Evolutionary conservation across 2,329 filamentous ascomycete species (phyloP).

Genomic region (Ophiostoma pallidulum): DNA sequence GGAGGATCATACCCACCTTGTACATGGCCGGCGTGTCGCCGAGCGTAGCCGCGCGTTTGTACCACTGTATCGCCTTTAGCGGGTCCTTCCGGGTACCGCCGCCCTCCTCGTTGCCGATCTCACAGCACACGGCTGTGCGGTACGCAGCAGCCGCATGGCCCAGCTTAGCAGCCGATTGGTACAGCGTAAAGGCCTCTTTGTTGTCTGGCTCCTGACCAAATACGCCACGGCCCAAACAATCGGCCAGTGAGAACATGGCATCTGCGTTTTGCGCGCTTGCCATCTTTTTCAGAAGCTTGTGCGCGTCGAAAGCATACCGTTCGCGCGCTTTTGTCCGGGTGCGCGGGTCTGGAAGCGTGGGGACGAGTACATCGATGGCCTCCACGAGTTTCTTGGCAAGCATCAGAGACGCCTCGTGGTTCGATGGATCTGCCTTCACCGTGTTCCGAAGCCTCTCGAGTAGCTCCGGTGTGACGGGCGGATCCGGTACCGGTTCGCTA

Average conservation of each 20-base stretch:
- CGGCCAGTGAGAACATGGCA: constrained; percentile 89
- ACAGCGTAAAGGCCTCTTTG: constrained; percentile 87
- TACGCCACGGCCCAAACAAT: constrained; percentile 73
- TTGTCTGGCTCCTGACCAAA: constrained; percentile 73
- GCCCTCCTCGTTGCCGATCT: constrained; percentile 88
- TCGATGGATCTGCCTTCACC: constrained; percentile 61
- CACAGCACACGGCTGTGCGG: constrained; percentile 91
- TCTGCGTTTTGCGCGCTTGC: constrained; percentile 63
- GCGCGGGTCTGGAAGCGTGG: constrained; percentile 56
- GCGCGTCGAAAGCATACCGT: constrained; percentile 72
- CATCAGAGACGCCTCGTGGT: constrained; percentile 60
- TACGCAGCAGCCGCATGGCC: constrained; percentile 84
- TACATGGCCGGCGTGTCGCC: constrained; percentile 95
- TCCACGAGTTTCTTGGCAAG: constrained; percentile 80
- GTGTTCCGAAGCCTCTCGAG: constrained; percentile 63
- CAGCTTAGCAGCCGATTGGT: constrained; percentile 85
- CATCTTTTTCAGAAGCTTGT: constrained; percentile 88
- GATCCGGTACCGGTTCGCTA: constrained; percentile 12
- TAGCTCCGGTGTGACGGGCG: constrained; percentile 67
- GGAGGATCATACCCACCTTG: constrained; percentile 91
- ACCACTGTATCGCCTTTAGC: constrained; percentile 95
- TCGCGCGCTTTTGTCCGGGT: constrained; percentile 68
- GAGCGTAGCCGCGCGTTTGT: constrained; percentile 80
- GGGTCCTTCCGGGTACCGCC: constrained; percentile 88
- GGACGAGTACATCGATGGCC: constrained; percentile 66